phyloP scores from a whole-genome alignment of 805 yeast species.

The Crinitomyces ghanaensis region DNA sequence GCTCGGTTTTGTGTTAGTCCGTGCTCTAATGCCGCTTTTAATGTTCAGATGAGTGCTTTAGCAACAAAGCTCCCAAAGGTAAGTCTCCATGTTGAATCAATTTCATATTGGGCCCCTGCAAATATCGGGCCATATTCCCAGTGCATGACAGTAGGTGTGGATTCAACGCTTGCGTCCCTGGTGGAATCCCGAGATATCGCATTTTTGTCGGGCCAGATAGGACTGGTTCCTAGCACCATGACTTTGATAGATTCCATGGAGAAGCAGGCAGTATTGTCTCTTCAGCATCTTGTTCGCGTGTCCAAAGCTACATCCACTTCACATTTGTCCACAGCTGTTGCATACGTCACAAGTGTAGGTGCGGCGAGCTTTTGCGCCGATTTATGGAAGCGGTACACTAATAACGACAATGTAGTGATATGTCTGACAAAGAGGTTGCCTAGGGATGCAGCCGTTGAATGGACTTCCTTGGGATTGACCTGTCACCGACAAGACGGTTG shows the following conservation, averaged over 20 bases:
- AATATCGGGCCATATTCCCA: slow-evolving; percentile 98
- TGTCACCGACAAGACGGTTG: too few relatives aligned
- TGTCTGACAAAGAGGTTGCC: slow-evolving; percentile 13
- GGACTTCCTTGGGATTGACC: slow-evolving; percentile 19
- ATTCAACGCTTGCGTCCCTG: too few relatives aligned
- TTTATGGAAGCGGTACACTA: background rate
- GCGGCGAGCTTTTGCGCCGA: background rate
- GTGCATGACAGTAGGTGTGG: slow-evolving; percentile 46
- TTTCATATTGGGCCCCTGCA: slow-evolving; percentile 97
- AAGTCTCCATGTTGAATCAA: slow-evolving; percentile 84
- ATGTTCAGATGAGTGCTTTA: too few relatives aligned
- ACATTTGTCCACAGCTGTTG: slow-evolving; percentile 1
- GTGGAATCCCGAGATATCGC: slow-evolving; percentile 37
- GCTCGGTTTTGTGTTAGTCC: slow-evolving; percentile 79
- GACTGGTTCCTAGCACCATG: slow-evolving; percentile 67
- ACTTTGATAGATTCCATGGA: slow-evolving; percentile 26
- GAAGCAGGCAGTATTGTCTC: slow-evolving; percentile 40
- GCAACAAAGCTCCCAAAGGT: too few relatives aligned
- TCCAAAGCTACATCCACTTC: slow-evolving; percentile 34
- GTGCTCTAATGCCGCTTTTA: too few relatives aligned
- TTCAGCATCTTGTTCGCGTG: slow-evolving; percentile 65
- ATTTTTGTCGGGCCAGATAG: slow-evolving; percentile 86
- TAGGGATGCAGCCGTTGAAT: slow-evolving; percentile 20
- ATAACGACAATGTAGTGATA: background rate
- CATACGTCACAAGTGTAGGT: background rate